Evolutionary conservation across 176 grass and related monocot genomes (phyloP), one percentile per base, ranked within the genome.

Genomic region (Pontederia crassipes): DNA sequence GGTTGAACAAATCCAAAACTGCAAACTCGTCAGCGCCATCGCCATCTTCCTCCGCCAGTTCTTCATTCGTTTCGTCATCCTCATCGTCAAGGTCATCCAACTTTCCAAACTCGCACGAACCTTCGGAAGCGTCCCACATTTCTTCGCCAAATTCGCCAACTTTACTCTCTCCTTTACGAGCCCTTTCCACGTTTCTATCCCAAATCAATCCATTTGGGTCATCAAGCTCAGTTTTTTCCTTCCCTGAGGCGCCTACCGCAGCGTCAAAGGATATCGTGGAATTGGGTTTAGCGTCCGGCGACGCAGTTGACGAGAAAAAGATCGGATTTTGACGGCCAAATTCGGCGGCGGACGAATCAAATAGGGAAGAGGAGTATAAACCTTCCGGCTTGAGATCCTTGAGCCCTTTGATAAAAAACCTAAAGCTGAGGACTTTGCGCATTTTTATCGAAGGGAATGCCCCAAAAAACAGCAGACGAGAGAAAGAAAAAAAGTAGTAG

Each of bases 1-100:
- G 17, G 12, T 81, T 72, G 17, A 79, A 79, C 60, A 79, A 52
- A 15, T 79, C 68, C 49, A 68, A 56, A 65, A 65, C 77, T 16
- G 59, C 24, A 13, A 59, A 32, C 12, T 28, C 70, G 54, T 59
- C 46, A 8, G 55, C 61, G 10, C 12, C 66, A 61, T 55, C 26
- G 4, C 49, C 77, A 9, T 79, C 62, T 24, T 46, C 47, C 8
- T 47, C 24, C 12, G 14, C 58, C 26, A 60, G 28, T 73, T 60
- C 69, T 18, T 73, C 52, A 20, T 47, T 46, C 14, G 65, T 54
- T 29, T 68, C 65, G 9, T 10, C 65, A 4, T 68, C 48, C 48
- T 35, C 64, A 10, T 54, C 20, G 20, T 24, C 48, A 32, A 53
- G 13, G 53, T 54, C 49, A 68, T 55, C 65, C 2, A 40, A 48